Conservation (phyloP, 1,284 basidiomycete species). For the Rhodotorula mucilaginosa region DNA sequence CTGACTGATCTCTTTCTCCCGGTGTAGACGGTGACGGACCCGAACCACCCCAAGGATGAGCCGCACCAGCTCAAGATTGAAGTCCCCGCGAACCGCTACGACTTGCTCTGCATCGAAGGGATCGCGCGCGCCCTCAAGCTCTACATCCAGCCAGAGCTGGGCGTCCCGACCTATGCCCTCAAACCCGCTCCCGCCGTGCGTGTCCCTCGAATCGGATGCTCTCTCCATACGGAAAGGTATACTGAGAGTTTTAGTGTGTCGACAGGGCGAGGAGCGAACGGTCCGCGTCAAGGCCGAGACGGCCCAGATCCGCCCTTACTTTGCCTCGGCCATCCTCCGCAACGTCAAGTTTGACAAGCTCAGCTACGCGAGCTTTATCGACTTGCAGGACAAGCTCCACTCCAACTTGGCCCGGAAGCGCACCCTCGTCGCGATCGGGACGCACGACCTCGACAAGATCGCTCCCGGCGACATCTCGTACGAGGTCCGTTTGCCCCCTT, state of each 20-base stretch:
- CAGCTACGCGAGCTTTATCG: conserved; percentile 96
- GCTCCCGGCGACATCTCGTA: conserved; percentile 57
- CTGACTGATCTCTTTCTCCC: background rate
- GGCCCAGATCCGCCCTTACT: conserved; percentile 79
- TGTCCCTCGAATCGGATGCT: background rate
- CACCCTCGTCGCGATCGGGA: conserved; percentile 93
- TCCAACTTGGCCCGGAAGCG: conserved; percentile 89
- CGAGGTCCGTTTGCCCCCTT: conserved; percentile 52
- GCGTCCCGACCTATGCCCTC: conserved; percentile 30
- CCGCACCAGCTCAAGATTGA: conserved; percentile 94
- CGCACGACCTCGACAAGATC: conserved; percentile 92
- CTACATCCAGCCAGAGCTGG: conserved; percentile 59
- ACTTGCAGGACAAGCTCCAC: conserved; percentile 96
- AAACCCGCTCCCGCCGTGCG: conserved; percentile 34
- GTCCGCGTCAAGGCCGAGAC: conserved; percentile 56
- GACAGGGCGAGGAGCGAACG: conserved; percentile 26
- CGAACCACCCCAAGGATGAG: conserved; percentile 44
- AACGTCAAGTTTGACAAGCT: conserved; percentile 80
- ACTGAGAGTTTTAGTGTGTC: background rate
- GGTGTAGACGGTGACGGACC: conserved; percentile 35
- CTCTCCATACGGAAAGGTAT: too few species aligned
- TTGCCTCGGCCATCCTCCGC: conserved; percentile 85
- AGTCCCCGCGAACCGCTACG: conserved; percentile 96
- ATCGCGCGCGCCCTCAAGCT: conserved; percentile 82
- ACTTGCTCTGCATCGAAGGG: conserved; percentile 95